A percentile compares a stretch with the other conserved stretches of the same genome.
Conservation (phyloP, 768 basidiomycete species). For the Suillus occidentalis region DNA sequence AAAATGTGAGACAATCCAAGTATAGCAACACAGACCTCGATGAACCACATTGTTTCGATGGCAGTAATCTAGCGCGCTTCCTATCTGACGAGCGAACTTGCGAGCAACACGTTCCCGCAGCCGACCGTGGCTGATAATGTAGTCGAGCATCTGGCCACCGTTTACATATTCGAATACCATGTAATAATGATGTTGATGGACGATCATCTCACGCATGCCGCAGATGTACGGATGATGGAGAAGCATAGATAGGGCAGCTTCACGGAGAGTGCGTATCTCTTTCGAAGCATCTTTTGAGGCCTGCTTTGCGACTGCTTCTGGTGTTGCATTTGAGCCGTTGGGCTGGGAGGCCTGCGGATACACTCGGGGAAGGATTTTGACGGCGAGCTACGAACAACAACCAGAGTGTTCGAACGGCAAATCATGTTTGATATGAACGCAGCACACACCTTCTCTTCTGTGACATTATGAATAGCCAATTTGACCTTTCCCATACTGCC, state of each 20-base stretch:
- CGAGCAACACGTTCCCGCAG: conserved; percentile 93
- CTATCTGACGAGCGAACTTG: conserved; percentile 98
- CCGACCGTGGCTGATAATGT: conserved; percentile 97
- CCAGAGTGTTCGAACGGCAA: neutral
- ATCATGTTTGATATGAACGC: conserved; percentile 5
- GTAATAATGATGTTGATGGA: conserved; percentile 98
- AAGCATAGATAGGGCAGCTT: conserved; percentile 92
- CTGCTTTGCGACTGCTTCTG: conserved; percentile 70
- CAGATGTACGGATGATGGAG: conserved; percentile 99
- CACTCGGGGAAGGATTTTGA: conserved; percentile 95
- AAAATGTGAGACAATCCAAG: conserved; percentile 2
- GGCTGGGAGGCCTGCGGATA: conserved; percentile 56
- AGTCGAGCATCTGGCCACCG: conserved; percentile 99
- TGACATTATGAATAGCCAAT: conserved; percentile 84
- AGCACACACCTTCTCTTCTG: conserved; percentile 84
- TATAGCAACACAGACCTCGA: conserved; percentile 55
- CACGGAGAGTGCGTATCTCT: conserved; percentile 93
- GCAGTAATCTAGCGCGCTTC: conserved; percentile 93
- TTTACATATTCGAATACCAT: conserved; percentile 99
- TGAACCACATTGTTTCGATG: conserved; percentile 98
- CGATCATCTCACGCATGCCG: conserved; percentile 98
- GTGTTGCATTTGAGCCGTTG: conserved; percentile 45
- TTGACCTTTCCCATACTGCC: conserved; percentile 99
- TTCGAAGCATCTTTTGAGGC: conserved; percentile 91
- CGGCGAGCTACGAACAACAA: conserved; percentile 70